These are phyloP conservation scores for Fusarium abutilonis DNA, from an alignment of 2,329 filamentous ascomycete genomes.

Conservation along the genomic window DNA sequence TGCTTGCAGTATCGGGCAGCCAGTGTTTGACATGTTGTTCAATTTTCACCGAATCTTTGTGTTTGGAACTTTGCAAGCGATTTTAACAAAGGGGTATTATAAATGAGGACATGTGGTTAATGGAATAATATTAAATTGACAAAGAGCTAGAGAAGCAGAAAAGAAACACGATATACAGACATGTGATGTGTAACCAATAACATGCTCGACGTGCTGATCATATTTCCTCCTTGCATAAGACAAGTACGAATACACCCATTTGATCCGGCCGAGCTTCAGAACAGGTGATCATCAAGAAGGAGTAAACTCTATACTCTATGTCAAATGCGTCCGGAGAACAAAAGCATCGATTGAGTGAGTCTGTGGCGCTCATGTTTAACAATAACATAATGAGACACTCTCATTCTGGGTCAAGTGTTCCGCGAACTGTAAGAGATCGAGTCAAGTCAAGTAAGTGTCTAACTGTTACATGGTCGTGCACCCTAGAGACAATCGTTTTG, in stretches of 20 bases:
- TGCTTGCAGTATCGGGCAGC: slow-evolving; percentile 14
- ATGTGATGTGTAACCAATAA: slow-evolving; percentile 22
- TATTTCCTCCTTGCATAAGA: slow-evolving; percentile 12
- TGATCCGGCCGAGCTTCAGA: slow-evolving; percentile 13
- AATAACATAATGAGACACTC: neutral
- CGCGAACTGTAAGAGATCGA: neutral
- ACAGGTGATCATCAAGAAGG: slow-evolving; percentile 3
- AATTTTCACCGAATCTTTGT: neutral
- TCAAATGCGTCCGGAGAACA: neutral
- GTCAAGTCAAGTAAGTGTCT: neutral
- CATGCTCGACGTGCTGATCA: slow-evolving; percentile 8
- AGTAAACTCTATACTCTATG: neutral
- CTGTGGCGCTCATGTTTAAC: neutral
- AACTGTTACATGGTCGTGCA: slow-evolving; percentile 1
- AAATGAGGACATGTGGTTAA: too few species aligned
- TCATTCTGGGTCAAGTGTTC: slow-evolving; percentile 8
- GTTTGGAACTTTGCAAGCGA: too few species aligned
- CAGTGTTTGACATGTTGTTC: slow-evolving; percentile 12
- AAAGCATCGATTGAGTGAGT: neutral
- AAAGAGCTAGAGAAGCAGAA: neutral
- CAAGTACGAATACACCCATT: slow-evolving; percentile 10
- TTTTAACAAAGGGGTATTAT: too few species aligned
- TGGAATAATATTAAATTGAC: neutral
- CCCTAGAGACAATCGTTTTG: neutral
- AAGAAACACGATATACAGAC: slow-evolving; percentile 1